Percentiles rank a stretch among this genome's conserved stretches.
phyloP scores from a whole-genome alignment of 176 grass and related monocot species.

The Themeda triandra region DNA sequence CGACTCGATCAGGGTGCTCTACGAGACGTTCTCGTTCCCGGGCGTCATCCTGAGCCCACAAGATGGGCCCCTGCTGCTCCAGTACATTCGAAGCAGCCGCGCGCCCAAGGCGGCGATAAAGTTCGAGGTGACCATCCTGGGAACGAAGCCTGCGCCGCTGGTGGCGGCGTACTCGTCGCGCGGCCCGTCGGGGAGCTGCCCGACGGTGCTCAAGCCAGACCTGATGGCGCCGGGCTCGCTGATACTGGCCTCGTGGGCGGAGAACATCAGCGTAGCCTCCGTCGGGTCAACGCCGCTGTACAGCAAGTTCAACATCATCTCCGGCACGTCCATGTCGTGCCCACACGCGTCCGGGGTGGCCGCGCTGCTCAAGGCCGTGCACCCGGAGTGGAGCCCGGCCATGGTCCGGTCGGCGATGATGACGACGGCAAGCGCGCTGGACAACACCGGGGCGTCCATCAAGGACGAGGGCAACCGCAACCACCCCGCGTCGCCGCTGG shows the following conservation, averaged over 20 bases:
- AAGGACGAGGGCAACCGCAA: constrained; percentile 44
- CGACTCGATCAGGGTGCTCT: constrained; percentile 14
- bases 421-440: constrained; percentile 62
- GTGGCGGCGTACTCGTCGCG: constrained; percentile 65
- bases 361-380: constrained; percentile 50
- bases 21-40: constrained; percentile 47
- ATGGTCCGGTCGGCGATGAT: constrained; percentile 70
- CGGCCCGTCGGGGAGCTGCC: constrained; percentile 59
- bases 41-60: constrained; percentile 51
- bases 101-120: constrained; percentile 40
- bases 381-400: constrained; percentile 65
- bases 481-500: constrained; percentile 45
- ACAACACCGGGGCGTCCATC: constrained; percentile 57
- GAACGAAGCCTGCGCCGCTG: constrained; percentile 36
- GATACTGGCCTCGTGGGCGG: constrained; percentile 65
- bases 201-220: constrained; percentile 71
- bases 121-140: constrained; percentile 50
- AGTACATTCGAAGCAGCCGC: constrained; percentile 45
- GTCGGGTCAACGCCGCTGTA: constrained; percentile 39
- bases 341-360: constrained; percentile 68
- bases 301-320: constrained; percentile 63
- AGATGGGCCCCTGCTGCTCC: constrained; percentile 31
- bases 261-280: constrained; percentile 33
- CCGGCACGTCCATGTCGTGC: constrained; percentile 81
- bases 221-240: constrained; percentile 62